Percentiles rank a stretch among this genome's conserved stretches.
phyloP scores from a whole-genome alignment of 1,284 basidiomycete species.

The Inonotus hispidus region DNA sequence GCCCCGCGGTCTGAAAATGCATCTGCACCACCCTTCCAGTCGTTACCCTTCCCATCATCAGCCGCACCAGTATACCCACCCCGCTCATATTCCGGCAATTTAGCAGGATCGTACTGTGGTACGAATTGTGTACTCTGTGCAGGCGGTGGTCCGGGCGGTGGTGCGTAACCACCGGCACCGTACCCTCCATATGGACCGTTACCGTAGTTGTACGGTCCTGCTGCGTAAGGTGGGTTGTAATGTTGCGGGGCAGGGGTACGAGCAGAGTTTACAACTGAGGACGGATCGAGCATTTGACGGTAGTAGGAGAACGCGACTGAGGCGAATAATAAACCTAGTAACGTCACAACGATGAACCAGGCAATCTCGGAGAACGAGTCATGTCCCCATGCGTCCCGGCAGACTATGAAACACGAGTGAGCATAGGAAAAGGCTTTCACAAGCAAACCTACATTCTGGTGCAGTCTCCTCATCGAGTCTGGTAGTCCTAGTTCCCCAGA shows the following conservation, averaged over 20 bases:
- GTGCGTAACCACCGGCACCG: constrained; percentile 30
- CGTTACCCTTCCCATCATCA: constrained; percentile 14
- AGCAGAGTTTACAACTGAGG: constrained; percentile 33
- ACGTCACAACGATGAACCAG: constrained; percentile 46
- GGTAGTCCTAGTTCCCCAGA: constrained; percentile 35
- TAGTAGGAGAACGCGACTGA: constrained; percentile 61
- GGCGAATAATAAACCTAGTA: constrained; percentile 53
- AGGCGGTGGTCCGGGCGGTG: constrained; percentile 39
- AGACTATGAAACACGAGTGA: constrained; percentile 36
- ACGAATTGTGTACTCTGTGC: constrained; percentile 16
- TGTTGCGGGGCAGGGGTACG: constrained; percentile 32
- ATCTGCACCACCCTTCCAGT: constrained; percentile 13
- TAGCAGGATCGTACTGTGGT: constrained; percentile 13
- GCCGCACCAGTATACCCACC: constrained; percentile 9
- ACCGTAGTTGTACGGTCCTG: constrained; percentile 22
- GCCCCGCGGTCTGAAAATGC: constrained; percentile 13
- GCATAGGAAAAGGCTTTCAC: background rate
- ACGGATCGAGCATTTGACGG: constrained; percentile 64
- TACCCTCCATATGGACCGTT: constrained; percentile 21
- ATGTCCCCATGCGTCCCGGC: constrained; percentile 47
- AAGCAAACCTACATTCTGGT: constrained; percentile 36
- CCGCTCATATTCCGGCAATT: constrained; percentile 16
- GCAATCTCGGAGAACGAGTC: constrained; percentile 59
- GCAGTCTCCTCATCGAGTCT: constrained; percentile 37
- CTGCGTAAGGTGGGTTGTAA: constrained; percentile 38